A percentile compares a stretch with the other conserved stretches of the same genome.
These are phyloP conservation scores for Fusarium chaquense DNA, from an alignment of 2,329 filamentous ascomycete species.

Conservation along the genomic window DNA sequence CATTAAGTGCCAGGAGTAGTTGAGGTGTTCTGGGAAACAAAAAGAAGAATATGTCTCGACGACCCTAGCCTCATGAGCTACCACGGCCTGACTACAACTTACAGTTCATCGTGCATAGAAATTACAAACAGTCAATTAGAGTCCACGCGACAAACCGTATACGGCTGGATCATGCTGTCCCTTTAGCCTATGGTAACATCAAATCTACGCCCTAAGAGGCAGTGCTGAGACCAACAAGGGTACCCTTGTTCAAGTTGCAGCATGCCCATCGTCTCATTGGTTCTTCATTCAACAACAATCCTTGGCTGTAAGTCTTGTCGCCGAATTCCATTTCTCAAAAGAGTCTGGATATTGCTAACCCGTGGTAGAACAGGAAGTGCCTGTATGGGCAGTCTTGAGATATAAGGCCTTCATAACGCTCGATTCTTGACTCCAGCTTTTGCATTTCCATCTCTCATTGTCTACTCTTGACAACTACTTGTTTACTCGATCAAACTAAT, in stretches of 20 bases:
- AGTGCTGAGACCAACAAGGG: not conserved
- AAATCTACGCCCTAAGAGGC: not conserved
- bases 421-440: not conserved
- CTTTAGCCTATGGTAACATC: not conserved
- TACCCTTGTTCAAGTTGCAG: not conserved
- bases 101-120: not conserved
- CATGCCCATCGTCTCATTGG: not conserved
- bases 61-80: not conserved
- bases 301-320: not conserved
- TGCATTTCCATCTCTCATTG: not conserved
- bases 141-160: not conserved
- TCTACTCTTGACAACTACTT: no score
- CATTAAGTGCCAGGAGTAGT: not conserved
- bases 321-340: not conserved
- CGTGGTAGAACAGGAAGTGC: not conserved
- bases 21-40: accelerated
- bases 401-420: not conserved
- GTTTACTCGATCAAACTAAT: not conserved
- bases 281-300: not conserved
- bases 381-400: no score
- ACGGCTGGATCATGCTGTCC: not conserved
- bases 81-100: not conserved
- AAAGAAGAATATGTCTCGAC: not conserved
- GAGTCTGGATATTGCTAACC: not conserved
- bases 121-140: not conserved